These are phyloP conservation scores for Stentor roeselii DNA, from an alignment of 73 alveolate species.

Conservation along the genomic window DNA sequence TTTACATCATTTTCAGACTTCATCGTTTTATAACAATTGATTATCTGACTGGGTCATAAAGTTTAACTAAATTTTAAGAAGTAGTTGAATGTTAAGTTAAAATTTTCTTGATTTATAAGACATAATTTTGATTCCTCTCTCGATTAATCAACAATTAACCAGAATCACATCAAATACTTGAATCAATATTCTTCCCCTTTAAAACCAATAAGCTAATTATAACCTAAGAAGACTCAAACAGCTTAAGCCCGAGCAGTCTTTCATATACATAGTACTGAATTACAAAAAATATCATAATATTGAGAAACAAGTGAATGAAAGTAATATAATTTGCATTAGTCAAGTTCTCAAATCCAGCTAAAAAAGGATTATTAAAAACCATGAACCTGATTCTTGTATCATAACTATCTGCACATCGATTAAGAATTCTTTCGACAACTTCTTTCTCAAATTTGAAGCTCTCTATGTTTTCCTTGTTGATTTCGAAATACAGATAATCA, in stretches of 20 bases:
- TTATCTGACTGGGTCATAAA: neutral
- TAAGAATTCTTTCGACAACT: neutral
- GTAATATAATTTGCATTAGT: neutral
- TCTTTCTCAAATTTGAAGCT: neutral
- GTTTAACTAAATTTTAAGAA: neutral
- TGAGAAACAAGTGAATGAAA: neutral
- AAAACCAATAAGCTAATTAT: too few relatives aligned
- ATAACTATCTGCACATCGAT: neutral
- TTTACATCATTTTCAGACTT: neutral
- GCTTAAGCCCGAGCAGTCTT: neutral
- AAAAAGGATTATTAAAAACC: neutral
- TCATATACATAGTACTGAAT: conserved; percentile 17
- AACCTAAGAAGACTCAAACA: neutral
- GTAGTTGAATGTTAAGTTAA: too few relatives aligned
- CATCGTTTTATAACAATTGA: too few relatives aligned
- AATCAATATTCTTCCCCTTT: too few relatives aligned
- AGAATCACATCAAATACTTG: too few relatives aligned
- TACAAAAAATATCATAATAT: conserved; percentile 5
- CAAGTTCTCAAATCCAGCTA: conserved; percentile 17
- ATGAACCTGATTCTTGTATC: conserved; percentile 6
- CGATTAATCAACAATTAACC: too few relatives aligned
- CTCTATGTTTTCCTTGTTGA: neutral
- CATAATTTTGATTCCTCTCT: too few relatives aligned
- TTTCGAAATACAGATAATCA: neutral
- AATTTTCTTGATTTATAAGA: too few relatives aligned